phyloP scores from a whole-genome alignment of 2,329 filamentous ascomycete genomes.

The Sporothrix pallida region DNA sequence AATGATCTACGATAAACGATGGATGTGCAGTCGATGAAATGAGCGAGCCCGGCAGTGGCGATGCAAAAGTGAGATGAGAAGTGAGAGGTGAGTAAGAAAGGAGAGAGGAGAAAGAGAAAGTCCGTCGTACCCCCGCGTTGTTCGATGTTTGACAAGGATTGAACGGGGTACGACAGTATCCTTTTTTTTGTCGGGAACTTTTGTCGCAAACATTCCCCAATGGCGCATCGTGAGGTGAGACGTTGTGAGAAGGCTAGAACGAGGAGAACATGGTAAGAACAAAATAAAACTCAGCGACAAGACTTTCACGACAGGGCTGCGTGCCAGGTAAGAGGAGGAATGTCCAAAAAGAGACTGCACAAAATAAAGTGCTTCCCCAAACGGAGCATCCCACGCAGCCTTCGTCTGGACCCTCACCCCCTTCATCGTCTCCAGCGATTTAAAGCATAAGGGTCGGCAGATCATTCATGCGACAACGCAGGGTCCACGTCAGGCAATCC shows the following conservation, averaged over 20 bases:
- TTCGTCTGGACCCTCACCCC: not conserved
- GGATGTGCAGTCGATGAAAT: constrained; percentile 10
- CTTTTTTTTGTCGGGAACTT: not conserved
- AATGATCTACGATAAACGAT: constrained; percentile 12
- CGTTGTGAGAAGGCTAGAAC: not conserved
- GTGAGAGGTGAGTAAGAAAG: not conserved
- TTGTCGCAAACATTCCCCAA: not conserved
- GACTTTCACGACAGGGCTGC: not conserved
- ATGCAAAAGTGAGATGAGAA: constrained; percentile 10
- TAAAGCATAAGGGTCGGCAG: constrained; percentile 12
- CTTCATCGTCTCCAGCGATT: not conserved
- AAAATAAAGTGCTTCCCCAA: not conserved
- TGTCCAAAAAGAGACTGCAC: not conserved
- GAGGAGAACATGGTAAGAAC: not conserved
- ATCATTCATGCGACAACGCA: constrained; percentile 12
- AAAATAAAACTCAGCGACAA: not conserved
- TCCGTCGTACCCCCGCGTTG: too few species aligned
- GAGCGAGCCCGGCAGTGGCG: not conserved
- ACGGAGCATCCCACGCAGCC: not conserved
- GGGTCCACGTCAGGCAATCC: constrained; percentile 2
- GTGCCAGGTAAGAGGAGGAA: not conserved
- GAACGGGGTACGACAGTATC: not conserved
- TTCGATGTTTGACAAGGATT: not conserved
- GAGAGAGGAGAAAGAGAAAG: not conserved
- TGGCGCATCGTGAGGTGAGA: constrained; percentile 3